These are phyloP conservation scores for Cicer chorassanicum DNA, from an alignment of 306 rosid species.

Conservation along the genomic window DNA sequence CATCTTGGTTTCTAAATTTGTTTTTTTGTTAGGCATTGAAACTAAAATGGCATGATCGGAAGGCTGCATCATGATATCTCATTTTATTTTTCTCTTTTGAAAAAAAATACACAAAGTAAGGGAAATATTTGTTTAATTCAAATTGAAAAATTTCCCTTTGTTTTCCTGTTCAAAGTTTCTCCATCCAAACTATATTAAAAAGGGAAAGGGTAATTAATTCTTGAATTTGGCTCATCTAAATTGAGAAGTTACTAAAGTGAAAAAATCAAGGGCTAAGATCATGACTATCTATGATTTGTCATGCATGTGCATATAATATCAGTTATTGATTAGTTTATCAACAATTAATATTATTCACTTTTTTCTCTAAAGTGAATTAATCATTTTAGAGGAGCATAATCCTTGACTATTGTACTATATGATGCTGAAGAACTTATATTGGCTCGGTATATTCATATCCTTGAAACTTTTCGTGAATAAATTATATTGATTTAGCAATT, in stretches of 20 bases:
- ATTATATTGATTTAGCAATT: conserved; percentile 4
- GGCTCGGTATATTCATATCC: conserved; percentile 1
- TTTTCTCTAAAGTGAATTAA: no score
- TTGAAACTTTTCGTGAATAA: conserved; percentile 10
- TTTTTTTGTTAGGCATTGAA: conserved; percentile 5
- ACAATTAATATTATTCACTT: no score
- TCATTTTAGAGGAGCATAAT: no score
- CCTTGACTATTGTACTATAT: neutral
- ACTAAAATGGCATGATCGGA: neutral
- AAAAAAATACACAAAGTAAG: neutral
- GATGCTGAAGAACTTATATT: conserved; percentile 32
- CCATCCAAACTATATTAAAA: neutral
- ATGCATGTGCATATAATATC: no score
- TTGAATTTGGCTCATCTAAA: neutral
- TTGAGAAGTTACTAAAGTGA: no score
- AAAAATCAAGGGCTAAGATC: no score
- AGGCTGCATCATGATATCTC: conserved; percentile 11
- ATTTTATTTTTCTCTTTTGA: neutral
- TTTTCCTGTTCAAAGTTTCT: neutral
- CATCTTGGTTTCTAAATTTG: neutral
- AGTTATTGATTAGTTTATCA: no score
- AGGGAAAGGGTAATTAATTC: conserved; percentile 9
- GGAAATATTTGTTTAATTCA: neutral
- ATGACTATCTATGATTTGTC: no score
- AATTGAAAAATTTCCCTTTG: neutral